Evolutionary conservation across 169 alveolate species (phyloP).

Genomic region (Plasmodium relictum): DNA sequence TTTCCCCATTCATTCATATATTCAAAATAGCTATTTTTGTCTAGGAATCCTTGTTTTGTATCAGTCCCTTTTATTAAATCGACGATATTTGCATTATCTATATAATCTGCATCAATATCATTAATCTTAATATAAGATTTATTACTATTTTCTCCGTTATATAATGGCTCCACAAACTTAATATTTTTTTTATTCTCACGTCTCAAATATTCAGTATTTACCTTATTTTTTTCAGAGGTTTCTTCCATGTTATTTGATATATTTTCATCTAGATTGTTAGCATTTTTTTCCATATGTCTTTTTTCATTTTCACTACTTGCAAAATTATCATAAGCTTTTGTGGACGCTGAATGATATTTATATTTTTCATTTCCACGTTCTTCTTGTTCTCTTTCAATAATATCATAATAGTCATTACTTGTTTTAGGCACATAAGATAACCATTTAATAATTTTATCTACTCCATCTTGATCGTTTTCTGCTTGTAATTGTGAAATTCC

Average conservation of each 20-base stretch:
- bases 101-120: constrained; percentile 79
- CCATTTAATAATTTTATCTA: constrained; percentile 87
- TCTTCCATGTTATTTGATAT: neutral
- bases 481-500: constrained; percentile 91
- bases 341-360: neutral
- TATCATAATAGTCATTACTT: constrained; percentile 84
- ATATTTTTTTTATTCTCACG: neutral
- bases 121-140: constrained; percentile 78
- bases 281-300: neutral
- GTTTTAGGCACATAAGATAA: constrained; percentile 87
- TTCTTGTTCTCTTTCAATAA: constrained; percentile 79
- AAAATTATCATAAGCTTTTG: neutral
- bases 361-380: neutral
- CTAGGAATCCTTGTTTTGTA: constrained; percentile 78
- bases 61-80: constrained; percentile 49
- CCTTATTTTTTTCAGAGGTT: neutral
- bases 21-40: constrained; percentile 84
- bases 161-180: neutral
- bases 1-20: constrained; percentile 78
- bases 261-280: neutral
- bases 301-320: neutral
- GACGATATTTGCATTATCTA: constrained; percentile 24
- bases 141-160: neutral
- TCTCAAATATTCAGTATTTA: neutral
- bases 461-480: constrained; percentile 88